phyloP scores from a whole-genome alignment of 2,329 filamentous ascomycete genomes.

The Xylaria sp. region DNA sequence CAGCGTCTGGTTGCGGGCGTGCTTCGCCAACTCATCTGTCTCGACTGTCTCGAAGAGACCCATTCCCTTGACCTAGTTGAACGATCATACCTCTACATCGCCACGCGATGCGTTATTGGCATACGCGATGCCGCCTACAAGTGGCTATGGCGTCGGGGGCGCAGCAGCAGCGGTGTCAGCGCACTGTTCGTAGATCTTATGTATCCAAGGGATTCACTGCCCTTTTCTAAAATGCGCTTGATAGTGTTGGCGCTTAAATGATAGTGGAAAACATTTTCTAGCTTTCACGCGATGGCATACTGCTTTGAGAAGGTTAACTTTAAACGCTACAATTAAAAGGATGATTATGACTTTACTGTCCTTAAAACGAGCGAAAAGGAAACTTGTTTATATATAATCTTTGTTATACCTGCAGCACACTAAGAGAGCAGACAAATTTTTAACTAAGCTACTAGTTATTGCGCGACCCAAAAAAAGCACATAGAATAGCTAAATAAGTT shows the following conservation, averaged over 20 bases:
- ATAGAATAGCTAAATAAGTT: too few relatives aligned
- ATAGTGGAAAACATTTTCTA: conserved; percentile 7
- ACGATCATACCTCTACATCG: conserved; percentile 27
- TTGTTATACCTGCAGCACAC: too few relatives aligned
- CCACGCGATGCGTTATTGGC: conserved; percentile 24
- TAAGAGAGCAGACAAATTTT: too few relatives aligned
- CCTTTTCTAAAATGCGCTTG: not conserved
- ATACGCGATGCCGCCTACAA: conserved; percentile 21
- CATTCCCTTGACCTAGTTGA: conserved; percentile 28
- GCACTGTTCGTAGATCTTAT: conserved; percentile 19
- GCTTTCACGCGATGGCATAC: not conserved
- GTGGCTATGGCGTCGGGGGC: conserved; percentile 17
- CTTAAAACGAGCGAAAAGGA: too few relatives aligned
- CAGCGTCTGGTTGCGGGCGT: conserved; percentile 30
- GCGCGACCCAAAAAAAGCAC: too few relatives aligned
- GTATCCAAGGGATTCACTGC: too few relatives aligned
- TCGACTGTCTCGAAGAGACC: conserved; percentile 28
- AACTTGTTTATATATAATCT: too few relatives aligned
- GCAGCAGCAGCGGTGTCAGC: conserved; percentile 21
- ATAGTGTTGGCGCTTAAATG: not conserved
- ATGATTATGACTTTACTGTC: too few relatives aligned
- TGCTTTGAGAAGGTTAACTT: not conserved
- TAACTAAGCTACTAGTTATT: too few relatives aligned
- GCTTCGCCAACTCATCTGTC: conserved; percentile 14
- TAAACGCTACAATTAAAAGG: too few relatives aligned